A percentile compares a stretch with the other conserved stretches of the same genome.
phyloP scores from a whole-genome alignment of 2,329 filamentous ascomycete species.

The Coleophoma cylindrospora region DNA sequence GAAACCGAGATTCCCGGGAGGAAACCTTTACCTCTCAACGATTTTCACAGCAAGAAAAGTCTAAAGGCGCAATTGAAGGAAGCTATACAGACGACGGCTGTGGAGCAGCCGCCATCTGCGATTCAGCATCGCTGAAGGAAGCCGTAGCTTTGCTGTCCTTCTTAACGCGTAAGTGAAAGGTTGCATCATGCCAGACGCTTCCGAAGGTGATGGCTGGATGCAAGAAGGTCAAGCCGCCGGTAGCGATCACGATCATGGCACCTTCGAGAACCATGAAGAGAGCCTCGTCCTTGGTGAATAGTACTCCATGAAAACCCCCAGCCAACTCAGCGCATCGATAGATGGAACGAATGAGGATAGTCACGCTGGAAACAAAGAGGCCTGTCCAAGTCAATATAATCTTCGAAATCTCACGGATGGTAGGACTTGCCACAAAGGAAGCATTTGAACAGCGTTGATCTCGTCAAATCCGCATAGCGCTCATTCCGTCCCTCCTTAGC shows the following conservation, averaged over 20 bases:
- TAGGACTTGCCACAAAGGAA: conserved; percentile 1
- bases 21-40: too few species aligned
- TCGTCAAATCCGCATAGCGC: not conserved
- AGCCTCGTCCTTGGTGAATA: conserved; percentile 41
- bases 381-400: conserved; percentile 1
- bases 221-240: conserved; percentile 21
- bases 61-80: not conserved
- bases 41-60: not conserved
- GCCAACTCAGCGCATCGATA: conserved; percentile 53
- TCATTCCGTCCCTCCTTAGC: conserved; percentile 8
- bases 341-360: conserved; percentile 49
- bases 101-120: not conserved
- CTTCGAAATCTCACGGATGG: not conserved
- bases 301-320: conserved; percentile 43
- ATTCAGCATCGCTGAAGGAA: not conserved
- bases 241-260: conserved; percentile 26
- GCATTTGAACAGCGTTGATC: conserved; percentile 2
- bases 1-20: too few species aligned
- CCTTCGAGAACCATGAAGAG: conserved; percentile 41
- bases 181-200: conserved; percentile 3
- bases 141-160: not conserved
- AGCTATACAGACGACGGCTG: not conserved
- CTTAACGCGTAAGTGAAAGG: not conserved
- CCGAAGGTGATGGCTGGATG: conserved; percentile 21
- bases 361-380: conserved; percentile 42